Conservation (phyloP, 805 yeast genomes). For the Alloascoidea africana region DNA sequence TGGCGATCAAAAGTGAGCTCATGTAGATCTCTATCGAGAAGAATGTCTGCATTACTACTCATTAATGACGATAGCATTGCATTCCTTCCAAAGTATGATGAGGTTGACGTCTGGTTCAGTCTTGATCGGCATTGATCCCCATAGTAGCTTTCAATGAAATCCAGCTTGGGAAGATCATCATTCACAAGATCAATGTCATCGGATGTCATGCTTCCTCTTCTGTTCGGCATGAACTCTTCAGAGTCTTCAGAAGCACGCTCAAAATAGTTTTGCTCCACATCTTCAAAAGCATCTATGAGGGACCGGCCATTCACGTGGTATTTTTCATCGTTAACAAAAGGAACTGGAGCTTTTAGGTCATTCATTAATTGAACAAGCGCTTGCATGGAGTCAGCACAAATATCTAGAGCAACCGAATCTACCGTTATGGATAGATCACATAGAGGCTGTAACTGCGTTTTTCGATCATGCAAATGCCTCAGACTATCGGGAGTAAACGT, state of each 20-base stretch:
- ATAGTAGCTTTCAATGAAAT: conserved; percentile 18
- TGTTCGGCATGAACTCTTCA: not conserved
- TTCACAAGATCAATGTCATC: conserved; percentile 14
- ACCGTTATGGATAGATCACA: not conserved
- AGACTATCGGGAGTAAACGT: not conserved
- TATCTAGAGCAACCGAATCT: conserved; percentile 19
- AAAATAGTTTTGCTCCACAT: conserved; percentile 20
- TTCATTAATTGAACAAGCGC: conserved; percentile 50
- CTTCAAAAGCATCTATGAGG: conserved; percentile 26
- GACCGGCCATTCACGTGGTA: conserved; percentile 22
- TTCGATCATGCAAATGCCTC: not conserved
- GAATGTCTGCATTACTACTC: conserved; percentile 11
- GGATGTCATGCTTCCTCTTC: conserved; percentile 9
- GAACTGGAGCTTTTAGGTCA: conserved; percentile 58
- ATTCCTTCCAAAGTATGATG: not conserved
- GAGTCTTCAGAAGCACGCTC: conserved; percentile 1
- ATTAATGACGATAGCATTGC: not conserved
- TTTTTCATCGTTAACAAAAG: conserved; percentile 39
- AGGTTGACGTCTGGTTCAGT: not conserved
- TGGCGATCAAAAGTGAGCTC: conserved; percentile 10
- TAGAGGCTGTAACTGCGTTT: not conserved
- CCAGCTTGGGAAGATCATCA: conserved; percentile 12
- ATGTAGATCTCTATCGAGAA: conserved; percentile 17
- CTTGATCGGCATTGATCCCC: conserved; percentile 8
- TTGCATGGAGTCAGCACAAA: conserved; percentile 80